These are phyloP conservation scores for Quercus engelmannii DNA, from an alignment of 306 rosid species.

Conservation along the genomic window DNA sequence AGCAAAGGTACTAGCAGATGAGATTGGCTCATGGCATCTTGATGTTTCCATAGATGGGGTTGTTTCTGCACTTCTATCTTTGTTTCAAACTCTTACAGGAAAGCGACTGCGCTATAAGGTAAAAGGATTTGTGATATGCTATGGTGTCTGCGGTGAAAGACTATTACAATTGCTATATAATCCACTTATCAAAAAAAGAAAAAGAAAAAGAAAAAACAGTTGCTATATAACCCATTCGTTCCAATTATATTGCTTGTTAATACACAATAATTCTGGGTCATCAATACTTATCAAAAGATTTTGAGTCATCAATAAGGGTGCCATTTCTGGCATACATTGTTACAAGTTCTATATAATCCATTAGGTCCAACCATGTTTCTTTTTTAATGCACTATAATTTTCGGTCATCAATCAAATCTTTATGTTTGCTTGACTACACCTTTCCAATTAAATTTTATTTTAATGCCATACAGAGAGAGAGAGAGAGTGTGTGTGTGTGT, in stretches of 20 bases:
- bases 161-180: background rate
- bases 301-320: too few species aligned
- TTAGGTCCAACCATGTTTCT: background rate
- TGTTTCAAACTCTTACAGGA: slow-evolving; percentile 86
- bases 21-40: slow-evolving; percentile 97
- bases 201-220: background rate
- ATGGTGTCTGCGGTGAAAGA: background rate
- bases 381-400: slow-evolving; percentile 2
- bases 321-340: background rate
- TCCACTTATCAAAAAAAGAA: too few species aligned
- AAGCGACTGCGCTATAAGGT: slow-evolving; percentile 77
- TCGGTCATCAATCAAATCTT: background rate
- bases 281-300: background rate
- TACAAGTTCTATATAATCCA: background rate
- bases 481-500: background rate
- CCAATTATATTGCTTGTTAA: background rate
- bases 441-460: slow-evolving; percentile 1
- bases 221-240: background rate
- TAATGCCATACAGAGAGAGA: background rate
- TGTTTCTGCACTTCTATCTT: slow-evolving; percentile 60
- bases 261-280: background rate
- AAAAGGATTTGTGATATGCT: slow-evolving; percentile 16
- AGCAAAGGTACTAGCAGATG: slow-evolving; percentile 81
- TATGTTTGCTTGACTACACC: background rate
- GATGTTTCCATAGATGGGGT: slow-evolving; percentile 80